Base-by-base conservation (phyloP, 305 asterid species). In the Stenogyne calaminthoides region DNA sequence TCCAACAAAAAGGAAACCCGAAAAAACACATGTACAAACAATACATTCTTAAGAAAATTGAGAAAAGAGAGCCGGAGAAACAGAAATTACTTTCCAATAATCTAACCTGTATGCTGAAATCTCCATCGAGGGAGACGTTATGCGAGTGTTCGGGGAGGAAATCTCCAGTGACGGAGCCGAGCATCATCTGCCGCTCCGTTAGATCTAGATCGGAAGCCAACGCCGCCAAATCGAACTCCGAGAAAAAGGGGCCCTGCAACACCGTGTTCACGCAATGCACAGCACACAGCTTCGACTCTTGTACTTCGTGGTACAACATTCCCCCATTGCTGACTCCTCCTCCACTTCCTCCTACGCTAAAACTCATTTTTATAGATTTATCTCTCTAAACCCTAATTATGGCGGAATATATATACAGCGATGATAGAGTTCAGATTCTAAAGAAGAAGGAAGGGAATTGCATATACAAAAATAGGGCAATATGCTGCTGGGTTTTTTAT, bases 151-250 rank as follows among this genome's bases (percentile, higher is more conserved):
- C 93, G 0, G 96, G 88, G 14, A 86, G 80, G 47, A 85, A 93
- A 79, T 93, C 96, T 60, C 93, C 97, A 65, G 90, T 85, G 61
- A 84, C 86, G 54, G 90, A 78, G 39, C 90, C 93, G 19, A 76
- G 73, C 97, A 91, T 92, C 96, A 95, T 88, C 89, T 92, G 99
- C 3, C 96, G 87, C 78, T 95, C 99, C 77, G 88, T 84, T 10
- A 71, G 80, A 68, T 95, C 98, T 16, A 95, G 96, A 92, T 92
- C 99, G 70, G 99, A 92, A n/a, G 99, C 99, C 51, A 95, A 59
- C 0, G 99, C 98, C 18, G 96, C 99, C 83, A 95, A 92, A 89
- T 95, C 99, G 83, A 95, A 86, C 87, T 95, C 99, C 54, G 99
- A 90, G 83, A 95, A 90, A 51, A 90, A 90, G 0, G 97, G 97